These are phyloP conservation scores for Cutaneotrichosporon spelunceum DNA, from an alignment of 1,284 basidiomycete genomes.

Conservation along the genomic window DNA sequence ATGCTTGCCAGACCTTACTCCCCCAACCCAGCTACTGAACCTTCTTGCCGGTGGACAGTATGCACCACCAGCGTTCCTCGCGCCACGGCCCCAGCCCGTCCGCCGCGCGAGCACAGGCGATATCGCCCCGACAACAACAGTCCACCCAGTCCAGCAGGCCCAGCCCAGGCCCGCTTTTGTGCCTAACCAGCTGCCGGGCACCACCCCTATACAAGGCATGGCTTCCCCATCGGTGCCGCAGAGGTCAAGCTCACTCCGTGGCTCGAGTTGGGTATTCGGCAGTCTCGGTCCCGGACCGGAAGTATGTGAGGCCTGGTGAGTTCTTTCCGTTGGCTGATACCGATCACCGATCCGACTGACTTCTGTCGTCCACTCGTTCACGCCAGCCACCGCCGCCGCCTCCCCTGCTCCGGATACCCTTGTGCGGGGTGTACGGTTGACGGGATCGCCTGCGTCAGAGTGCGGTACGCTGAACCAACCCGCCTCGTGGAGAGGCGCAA, in stretches of 20 bases:
- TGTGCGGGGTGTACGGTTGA: background rate
- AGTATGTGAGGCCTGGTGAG: background rate
- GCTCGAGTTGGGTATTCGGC: background rate
- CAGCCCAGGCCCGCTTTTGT: background rate
- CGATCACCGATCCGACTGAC: background rate
- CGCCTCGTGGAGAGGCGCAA: background rate
- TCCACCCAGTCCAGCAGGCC: background rate
- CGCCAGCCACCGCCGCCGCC: background rate
- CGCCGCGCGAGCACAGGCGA: background rate
- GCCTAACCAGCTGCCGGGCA: background rate
- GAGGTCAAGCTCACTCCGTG: background rate
- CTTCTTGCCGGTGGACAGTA: too few species aligned
- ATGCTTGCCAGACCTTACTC: too few species aligned
- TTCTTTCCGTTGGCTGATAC: background rate
- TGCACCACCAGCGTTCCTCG: background rate
- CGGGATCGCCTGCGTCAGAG: background rate
- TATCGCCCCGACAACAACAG: background rate
- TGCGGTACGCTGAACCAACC: background rate
- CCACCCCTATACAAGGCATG: too few species aligned
- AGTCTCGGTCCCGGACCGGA: background rate
- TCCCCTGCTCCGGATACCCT: background rate
- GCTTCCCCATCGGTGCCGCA: too few species aligned
- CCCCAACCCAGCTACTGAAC: too few species aligned
- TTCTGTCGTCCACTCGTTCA: background rate
- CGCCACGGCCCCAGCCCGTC: background rate